A percentile compares a stretch with the other conserved stretches of the same genome.
phyloP scores from a whole-genome alignment of 2,329 filamentous ascomycete species.

The Colletotrichum shisoi region DNA sequence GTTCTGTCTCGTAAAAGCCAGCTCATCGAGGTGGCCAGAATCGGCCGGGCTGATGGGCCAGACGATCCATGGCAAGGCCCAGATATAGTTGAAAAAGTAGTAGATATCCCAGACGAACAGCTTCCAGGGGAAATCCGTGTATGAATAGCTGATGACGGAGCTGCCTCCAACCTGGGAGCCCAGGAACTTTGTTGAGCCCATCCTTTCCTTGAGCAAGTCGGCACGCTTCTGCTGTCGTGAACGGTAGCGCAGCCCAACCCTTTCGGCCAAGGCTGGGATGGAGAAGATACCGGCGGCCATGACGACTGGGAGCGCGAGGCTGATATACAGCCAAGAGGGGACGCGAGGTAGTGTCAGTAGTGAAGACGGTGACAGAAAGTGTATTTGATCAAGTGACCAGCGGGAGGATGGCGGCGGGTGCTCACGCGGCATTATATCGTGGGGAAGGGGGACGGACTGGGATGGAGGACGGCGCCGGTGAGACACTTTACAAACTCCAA shows the following conservation, averaged over 20 bases:
- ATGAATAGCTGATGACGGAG: conserved; percentile 67
- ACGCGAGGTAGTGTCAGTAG: background rate
- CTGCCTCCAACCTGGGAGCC: conserved; percentile 66
- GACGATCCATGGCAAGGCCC: conserved; percentile 68
- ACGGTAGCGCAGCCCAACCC: conserved; percentile 20
- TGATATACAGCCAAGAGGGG: conserved; percentile 15
- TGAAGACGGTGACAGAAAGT: conserved; percentile 21
- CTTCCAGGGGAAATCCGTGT: conserved; percentile 64
- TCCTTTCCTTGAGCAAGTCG: conserved; percentile 30
- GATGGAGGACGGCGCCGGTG: conserved; percentile 23
- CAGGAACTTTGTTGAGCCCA: conserved; percentile 59
- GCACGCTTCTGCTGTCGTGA: conserved; percentile 29
- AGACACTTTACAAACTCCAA: conserved; percentile 25
- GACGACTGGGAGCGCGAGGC: conserved; percentile 10
- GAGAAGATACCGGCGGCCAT: conserved; percentile 30
- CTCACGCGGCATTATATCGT: conserved; percentile 38
- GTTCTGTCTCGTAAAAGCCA: conserved; percentile 67
- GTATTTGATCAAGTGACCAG: conserved; percentile 36
- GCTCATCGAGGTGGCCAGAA: conserved; percentile 68
- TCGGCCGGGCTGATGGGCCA: conserved; percentile 62
- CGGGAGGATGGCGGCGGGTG: conserved; percentile 14
- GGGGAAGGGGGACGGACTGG: conserved; percentile 14
- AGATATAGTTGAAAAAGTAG: conserved; percentile 63
- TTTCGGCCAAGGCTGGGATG: conserved; percentile 24
- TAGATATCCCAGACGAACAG: conserved; percentile 63